Evolutionary conservation across 257 asterid genomes (phyloP).

Genomic region (Ilex asprella): DNA sequence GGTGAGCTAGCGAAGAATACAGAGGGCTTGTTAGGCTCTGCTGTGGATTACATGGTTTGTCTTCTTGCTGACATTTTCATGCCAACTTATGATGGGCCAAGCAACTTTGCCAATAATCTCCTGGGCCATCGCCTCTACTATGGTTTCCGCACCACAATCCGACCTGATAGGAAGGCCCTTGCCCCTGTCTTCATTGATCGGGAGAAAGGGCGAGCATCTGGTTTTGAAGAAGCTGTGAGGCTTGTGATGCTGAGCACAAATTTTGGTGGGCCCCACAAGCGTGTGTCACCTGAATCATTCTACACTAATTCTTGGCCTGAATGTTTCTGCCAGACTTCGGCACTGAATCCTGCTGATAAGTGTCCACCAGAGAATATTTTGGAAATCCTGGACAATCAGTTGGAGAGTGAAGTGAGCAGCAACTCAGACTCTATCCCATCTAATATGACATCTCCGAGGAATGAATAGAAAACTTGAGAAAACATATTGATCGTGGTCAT

Average conservation of each 20-base stretch:
- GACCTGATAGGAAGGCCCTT: conserved; percentile 81
- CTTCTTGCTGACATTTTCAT: conserved; percentile 88
- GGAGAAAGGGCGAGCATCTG: conserved; percentile 60
- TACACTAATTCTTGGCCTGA: conserved; percentile 97
- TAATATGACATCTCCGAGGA: conserved; percentile 31
- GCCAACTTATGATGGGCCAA: conserved; percentile 98
- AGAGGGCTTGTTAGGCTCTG: conserved; percentile 75
- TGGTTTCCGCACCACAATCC: conserved; percentile 85
- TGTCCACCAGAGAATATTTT: conserved; percentile 60
- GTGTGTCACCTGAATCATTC: conserved; percentile 81
- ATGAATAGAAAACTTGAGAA: conserved; percentile 20
- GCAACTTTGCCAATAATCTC: conserved; percentile 94
- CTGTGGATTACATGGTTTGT: conserved; percentile 98
- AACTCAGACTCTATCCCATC: conserved; percentile 23
- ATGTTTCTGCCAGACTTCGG: conserved; percentile 76
- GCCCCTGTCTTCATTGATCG: conserved; percentile 74
- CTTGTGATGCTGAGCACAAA: conserved; percentile 66
- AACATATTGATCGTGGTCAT: neutral
- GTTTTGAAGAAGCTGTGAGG: conserved; percentile 71
- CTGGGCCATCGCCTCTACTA: conserved; percentile 97
- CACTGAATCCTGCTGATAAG: conserved; percentile 57
- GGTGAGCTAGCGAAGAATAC: conserved; percentile 45
- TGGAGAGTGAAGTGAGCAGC: conserved; percentile 24
- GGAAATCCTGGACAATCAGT: conserved; percentile 42
- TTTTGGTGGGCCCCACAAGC: conserved; percentile 88